These are phyloP conservation scores for Paratinospora sagittata DNA, from an alignment of 164 flowering plant species.

Conservation along the genomic window DNA sequence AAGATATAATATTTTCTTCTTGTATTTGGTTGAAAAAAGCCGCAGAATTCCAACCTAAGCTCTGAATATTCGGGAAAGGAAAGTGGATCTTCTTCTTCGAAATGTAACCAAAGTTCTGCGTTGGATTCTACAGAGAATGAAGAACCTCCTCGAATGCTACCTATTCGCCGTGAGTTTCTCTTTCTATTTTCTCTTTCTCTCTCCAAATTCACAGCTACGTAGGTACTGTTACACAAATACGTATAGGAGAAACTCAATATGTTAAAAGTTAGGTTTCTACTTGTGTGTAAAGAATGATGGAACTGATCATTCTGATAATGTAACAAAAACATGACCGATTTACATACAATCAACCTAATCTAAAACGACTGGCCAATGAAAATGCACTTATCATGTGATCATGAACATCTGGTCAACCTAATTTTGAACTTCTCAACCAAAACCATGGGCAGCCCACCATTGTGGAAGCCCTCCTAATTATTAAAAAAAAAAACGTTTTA, in stretches of 20 bases:
- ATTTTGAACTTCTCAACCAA: no score
- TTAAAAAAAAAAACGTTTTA: no score
- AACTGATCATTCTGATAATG: no score
- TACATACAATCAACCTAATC: no score
- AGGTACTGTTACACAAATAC: neutral
- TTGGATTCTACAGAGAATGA: conserved; percentile 31
- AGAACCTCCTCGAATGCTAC: conserved; percentile 40
- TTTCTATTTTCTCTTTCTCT: conserved; percentile 10
- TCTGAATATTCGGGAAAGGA: conserved; percentile 30
- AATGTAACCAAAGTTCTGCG: conserved; percentile 26
- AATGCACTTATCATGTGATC: no score
- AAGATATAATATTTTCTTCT: neutral
- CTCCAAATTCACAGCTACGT: neutral
- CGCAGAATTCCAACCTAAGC: conserved; percentile 36
- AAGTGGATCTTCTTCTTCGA: conserved; percentile 50
- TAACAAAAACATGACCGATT: no score
- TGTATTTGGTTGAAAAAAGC: conserved; percentile 8
- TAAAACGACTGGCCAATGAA: no score
- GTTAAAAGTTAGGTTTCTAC: neutral
- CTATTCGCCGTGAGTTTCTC: conserved; percentile 53
- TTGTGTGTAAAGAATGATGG: neutral
- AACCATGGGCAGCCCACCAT: no score
- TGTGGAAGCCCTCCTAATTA: no score
- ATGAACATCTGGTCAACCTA: neutral
- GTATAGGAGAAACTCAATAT: no score